Conservation (phyloP, 2,329 filamentous ascomycete genomes). For the Aulographum hederae region DNA sequence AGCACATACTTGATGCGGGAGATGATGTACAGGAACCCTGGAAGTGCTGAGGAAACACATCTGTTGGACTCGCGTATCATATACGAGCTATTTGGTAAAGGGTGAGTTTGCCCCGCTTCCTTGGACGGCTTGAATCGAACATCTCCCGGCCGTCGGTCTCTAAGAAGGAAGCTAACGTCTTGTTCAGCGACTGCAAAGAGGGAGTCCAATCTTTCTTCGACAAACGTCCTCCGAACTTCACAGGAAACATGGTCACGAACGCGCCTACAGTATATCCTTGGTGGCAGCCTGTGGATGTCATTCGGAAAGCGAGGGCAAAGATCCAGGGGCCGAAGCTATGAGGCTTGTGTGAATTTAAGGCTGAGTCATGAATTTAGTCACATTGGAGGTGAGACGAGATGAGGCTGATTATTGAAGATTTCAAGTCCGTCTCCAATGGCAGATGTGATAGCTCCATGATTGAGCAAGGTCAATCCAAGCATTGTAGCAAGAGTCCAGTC, state of each 20-base stretch:
- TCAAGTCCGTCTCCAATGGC: too few relatives aligned
- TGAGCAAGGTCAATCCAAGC: too few relatives aligned
- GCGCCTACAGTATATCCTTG: constrained; percentile 45
- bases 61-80: constrained; percentile 49
- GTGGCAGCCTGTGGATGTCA: constrained; percentile 41
- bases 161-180: constrained; percentile 6
- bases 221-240: constrained; percentile 46
- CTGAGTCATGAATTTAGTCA: too few relatives aligned
- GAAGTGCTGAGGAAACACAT: constrained; percentile 49
- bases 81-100: constrained; percentile 37
- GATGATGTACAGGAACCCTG: constrained; percentile 43
- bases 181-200: constrained; percentile 41
- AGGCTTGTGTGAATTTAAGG: too few relatives aligned
- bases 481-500: too few relatives aligned
- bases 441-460: too few relatives aligned
- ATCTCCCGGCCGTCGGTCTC: not conserved
- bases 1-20: constrained; percentile 51
- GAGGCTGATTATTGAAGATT: too few relatives aligned
- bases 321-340: constrained; percentile 8
- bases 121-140: too few relatives aligned
- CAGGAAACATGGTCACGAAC: constrained; percentile 40
- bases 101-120: constrained; percentile 13
- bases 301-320: constrained; percentile 17
- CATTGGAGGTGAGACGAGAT: too few relatives aligned
- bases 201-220: constrained; percentile 51